Evolutionary conservation across 2,329 filamentous ascomycete species (phyloP), one percentile per base, ranked within the genome.

Genomic region (Colletotrichum lentis): DNA sequence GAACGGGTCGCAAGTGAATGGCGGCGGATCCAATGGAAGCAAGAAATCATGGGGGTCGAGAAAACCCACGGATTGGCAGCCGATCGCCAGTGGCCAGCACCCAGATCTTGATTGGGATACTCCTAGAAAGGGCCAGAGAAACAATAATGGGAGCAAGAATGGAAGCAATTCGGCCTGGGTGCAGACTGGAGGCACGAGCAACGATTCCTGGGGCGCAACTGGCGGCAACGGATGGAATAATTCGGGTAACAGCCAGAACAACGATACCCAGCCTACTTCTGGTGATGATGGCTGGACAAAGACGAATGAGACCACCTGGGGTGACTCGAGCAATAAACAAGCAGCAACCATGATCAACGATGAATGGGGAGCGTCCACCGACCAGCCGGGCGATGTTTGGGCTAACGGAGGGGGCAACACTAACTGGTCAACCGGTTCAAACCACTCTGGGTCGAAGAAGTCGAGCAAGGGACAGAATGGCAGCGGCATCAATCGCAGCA

Each of bases 11-110:
- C 62, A 53, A 20, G 46, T 12, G 3, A 64, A 50, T 37, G 61
- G 61, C n/a, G 53, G 44, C 3, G 60, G 65, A 6, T 66, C 70
- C 59, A 69, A 67, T 39, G 69, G 70, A 59, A 57, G 59, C 31
- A 65, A 65, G 46, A 56, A 63, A 47, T 44, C 71, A 24, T 57
- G 70, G 70, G 63, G 69, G 58, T 70, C 70, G 46, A 58, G 64
- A 43, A 56, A 71, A 57, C 39, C 54, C 18, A 27, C 64, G 24
- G 35, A 47, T 20, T 41, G 65, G 63, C 24, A 63, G 50, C 39
- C 61, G n/a, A 37, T 69, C 24, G 50, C 37, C 3, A 56, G 64
- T 22, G 52, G 57, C 5, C 60, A 70, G 31, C 69, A 70, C 47
- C 56, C 62, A 11, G 60, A 71, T 49, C 69, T 71, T 52, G 43